Conservation (phyloP, 352 stramenopile species). For the Globisporangium apiculatum region DNA sequence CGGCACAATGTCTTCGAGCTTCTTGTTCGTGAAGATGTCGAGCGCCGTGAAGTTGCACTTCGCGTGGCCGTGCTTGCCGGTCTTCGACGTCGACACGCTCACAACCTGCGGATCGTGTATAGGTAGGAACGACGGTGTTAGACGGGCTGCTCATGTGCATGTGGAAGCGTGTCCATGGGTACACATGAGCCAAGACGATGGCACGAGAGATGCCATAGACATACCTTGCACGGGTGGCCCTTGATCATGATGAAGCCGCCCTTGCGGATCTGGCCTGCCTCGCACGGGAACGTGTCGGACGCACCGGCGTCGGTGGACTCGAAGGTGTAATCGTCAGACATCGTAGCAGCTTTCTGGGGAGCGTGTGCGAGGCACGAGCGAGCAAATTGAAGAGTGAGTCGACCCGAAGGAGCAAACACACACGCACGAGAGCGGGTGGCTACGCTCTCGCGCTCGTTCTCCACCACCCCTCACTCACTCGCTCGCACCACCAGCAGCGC, state of each 20-base stretch:
- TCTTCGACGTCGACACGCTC: constrained; percentile 99
- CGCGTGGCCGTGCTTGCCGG: constrained; percentile 99
- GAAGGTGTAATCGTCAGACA: constrained; percentile 81
- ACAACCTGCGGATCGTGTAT: constrained; percentile 35
- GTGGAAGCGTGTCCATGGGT: not conserved
- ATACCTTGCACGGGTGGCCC: constrained; percentile 97
- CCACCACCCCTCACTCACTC: constrained; percentile 3
- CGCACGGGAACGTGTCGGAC: constrained; percentile 96
- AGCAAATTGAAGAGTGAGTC: constrained; percentile 13
- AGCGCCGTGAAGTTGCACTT: constrained; percentile 99
- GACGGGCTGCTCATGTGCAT: too few species aligned
- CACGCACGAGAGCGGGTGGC: not conserved
- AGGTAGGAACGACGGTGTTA: too few species aligned
- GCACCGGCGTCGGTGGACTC: constrained; percentile 95
- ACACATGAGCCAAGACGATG: not conserved
- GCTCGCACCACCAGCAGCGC: not conserved
- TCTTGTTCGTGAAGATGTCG: constrained; percentile 99
- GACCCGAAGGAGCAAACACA: not conserved
- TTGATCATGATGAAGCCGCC: constrained; percentile 99
- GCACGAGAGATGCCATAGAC: not conserved
- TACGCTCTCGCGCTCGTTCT: constrained; percentile 3
- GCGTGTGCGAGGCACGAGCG: not conserved
- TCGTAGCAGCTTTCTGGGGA: constrained; percentile 10
- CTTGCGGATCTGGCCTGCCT: constrained; percentile 99
- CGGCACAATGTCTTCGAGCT: constrained; percentile 99